Percentiles rank a stretch among this genome's conserved stretches.
phyloP scores from a whole-genome alignment of 2,329 filamentous ascomycete species.

The Fusarium cyanostomum region DNA sequence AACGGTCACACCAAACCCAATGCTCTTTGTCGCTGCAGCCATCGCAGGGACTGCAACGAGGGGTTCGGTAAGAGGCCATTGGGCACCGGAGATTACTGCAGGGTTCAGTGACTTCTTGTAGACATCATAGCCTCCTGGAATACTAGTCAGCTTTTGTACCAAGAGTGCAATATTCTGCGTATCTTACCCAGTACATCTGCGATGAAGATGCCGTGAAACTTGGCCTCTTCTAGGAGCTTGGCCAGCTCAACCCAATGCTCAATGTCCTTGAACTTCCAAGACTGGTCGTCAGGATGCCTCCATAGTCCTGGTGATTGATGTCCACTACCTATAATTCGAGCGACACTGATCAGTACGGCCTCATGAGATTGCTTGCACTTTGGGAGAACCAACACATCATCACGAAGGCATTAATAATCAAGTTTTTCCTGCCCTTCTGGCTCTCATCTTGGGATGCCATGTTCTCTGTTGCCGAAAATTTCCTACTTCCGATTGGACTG shows the following conservation, averaged over 20 bases:
- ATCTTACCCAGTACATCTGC: slow-evolving; percentile 67
- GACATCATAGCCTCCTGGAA: slow-evolving; percentile 71
- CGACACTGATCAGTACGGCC: slow-evolving; percentile 12
- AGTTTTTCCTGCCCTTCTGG: slow-evolving; percentile 47
- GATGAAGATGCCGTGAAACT: slow-evolving; percentile 74
- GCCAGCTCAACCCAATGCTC: slow-evolving; percentile 70
- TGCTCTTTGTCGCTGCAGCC: slow-evolving; percentile 73
- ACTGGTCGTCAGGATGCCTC: slow-evolving; percentile 72
- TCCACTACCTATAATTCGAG: slow-evolving; percentile 47
- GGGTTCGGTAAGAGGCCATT: slow-evolving; percentile 78
- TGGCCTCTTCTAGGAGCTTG: slow-evolving; percentile 66
- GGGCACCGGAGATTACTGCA: slow-evolving; percentile 69
- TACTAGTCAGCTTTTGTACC: background rate
- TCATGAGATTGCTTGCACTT: background rate
- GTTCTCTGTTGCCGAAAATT: background rate
- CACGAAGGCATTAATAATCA: slow-evolving; percentile 57
- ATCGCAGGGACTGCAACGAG: slow-evolving; percentile 72
- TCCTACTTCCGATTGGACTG: slow-evolving; percentile 1
- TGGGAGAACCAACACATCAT: slow-evolving; percentile 47
- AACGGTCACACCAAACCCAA: slow-evolving; percentile 76
- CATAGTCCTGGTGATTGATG: slow-evolving; percentile 61
- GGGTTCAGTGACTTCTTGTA: slow-evolving; percentile 70
- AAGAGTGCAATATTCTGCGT: rapidly evolving
- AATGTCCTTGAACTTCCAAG: slow-evolving; percentile 67
- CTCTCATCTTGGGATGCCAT: slow-evolving; percentile 30